Percentiles rank a stretch among this genome's conserved stretches.
phyloP scores from a whole-genome alignment of 495 filamentous ascomycete genomes.

The Penicillium manginii region DNA sequence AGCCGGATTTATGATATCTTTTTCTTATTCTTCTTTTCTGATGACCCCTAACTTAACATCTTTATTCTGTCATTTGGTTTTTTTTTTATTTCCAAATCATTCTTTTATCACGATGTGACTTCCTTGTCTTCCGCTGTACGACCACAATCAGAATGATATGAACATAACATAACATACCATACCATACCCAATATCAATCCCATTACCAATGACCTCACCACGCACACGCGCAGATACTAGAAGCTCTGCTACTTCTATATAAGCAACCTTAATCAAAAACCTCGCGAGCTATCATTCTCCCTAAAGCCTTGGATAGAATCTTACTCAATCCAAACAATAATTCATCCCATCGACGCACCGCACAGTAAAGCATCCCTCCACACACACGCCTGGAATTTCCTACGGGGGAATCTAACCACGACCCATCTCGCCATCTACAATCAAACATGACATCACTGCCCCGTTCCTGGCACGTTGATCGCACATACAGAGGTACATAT shows the following conservation, averaged over 20 bases:
- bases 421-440: background rate
- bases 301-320: too few relatives aligned
- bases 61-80: background rate
- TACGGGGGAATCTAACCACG: background rate
- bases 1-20: background rate
- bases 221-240: too few relatives aligned
- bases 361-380: background rate
- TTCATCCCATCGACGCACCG: background rate
- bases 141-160: background rate
- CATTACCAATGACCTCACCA: background rate
- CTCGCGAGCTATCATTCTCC: background rate
- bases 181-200: background rate
- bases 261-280: too few relatives aligned
- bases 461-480: conserved; percentile 10
- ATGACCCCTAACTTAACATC: background rate
- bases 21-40: background rate
- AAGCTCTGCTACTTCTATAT: too few relatives aligned
- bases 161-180: too few relatives aligned
- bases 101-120: background rate
- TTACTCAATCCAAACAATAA: too few relatives aligned
- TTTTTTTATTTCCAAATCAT: background rate
- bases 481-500: too few relatives aligned
- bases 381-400: too few relatives aligned
- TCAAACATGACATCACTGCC: conserved; percentile 20
- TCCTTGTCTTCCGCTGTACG: background rate